These are phyloP conservation scores for Xylariaceae sp. DNA, from an alignment of 2,329 filamentous ascomycete species.

Conservation along the genomic window DNA sequence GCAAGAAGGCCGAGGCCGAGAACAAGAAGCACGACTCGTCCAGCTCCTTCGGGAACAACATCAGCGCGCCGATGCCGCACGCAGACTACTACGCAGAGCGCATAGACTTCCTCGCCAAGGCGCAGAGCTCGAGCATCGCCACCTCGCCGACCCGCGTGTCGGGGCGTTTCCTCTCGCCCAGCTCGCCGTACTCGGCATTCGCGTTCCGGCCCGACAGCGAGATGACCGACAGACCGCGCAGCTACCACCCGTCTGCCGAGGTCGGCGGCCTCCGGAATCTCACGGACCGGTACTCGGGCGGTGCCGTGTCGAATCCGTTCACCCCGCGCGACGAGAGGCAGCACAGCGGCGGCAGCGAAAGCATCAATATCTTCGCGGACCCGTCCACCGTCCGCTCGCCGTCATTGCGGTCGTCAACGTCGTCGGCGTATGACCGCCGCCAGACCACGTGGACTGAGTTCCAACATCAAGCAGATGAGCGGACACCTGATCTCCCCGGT, in stretches of 20 bases:
- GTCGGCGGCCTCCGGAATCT: conserved; percentile 28
- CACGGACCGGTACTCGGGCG: conserved; percentile 19
- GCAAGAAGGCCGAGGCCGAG: conserved; percentile 16
- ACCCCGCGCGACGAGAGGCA: conserved; percentile 8
- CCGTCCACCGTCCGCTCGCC: conserved; percentile 20
- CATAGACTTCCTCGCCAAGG: conserved; percentile 30
- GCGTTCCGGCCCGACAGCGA: conserved; percentile 23
- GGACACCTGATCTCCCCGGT: conserved; percentile 6
- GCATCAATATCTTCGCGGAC: conserved; percentile 32
- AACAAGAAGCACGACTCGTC: conserved; percentile 13
- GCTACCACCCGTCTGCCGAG: conserved; percentile 31
- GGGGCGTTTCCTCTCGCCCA: conserved; percentile 21
- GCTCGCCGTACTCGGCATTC: conserved; percentile 26
- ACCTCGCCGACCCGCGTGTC: conserved; percentile 17
- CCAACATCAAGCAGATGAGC: conserved; percentile 24
- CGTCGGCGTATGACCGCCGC: conserved; percentile 11
- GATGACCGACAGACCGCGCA: conserved; percentile 25
- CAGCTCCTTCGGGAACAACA: conserved; percentile 30
- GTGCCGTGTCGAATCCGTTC: conserved; percentile 2
- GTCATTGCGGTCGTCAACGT: background rate
- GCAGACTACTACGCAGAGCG: conserved; percentile 26
- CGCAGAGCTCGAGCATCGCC: conserved; percentile 22
- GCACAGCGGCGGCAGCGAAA: conserved; percentile 25
- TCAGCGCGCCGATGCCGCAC: conserved; percentile 31
- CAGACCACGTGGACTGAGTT: conserved; percentile 30